Base-by-base conservation (phyloP, 345 rosid genomes). In the Brassica carinata region DNA sequence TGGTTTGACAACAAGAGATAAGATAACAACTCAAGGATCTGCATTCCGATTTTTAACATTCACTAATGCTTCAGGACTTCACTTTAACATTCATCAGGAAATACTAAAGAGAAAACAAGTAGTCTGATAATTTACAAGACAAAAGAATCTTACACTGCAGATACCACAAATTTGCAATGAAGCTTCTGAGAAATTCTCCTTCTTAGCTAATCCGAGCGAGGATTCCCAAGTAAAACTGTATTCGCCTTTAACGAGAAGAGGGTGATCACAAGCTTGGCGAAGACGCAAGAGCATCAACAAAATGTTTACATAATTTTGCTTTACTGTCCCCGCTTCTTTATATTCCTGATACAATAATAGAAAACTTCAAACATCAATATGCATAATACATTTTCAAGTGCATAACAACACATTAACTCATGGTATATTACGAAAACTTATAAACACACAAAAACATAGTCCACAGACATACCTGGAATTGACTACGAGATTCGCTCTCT, bases 241-340 rank as follows among this genome's bases (percentile, higher is more conserved):
- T 85, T 90, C 89, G 7, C 97, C 98, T 77, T 85, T 92, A 36
- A 96, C 97, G 64, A 96, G 97, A 87, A 90, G 94, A 79, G 97
- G 99, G 81, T 96, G 97, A 86, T 93, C 99, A 77, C 98, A 96
- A 34, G 99, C 98, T 87, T 96, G 99, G 63, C 99, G 93, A 75
- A 96, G 98, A 26, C 99, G 97, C 88, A 96, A 84, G 75, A 96
- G 94, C 99, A 96, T 93, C 88, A 96, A 82, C 85, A 96, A 84
- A 81, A 96, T 93, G 84, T 96, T 96, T 34, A 93, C 99, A 51
- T 96, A 93, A 81, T 93, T 96, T 80, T 93, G 97, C 83, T 90
- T 93, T 59, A 96, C 97, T 66, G 97, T 96, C 80, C 99, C 99
- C n/a, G 99, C 99, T 77, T 90, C 97, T 14, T 91, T 94, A 83